phyloP scores from a whole-genome alignment of 805 yeast genomes.

The Candida qinlingensis region DNA sequence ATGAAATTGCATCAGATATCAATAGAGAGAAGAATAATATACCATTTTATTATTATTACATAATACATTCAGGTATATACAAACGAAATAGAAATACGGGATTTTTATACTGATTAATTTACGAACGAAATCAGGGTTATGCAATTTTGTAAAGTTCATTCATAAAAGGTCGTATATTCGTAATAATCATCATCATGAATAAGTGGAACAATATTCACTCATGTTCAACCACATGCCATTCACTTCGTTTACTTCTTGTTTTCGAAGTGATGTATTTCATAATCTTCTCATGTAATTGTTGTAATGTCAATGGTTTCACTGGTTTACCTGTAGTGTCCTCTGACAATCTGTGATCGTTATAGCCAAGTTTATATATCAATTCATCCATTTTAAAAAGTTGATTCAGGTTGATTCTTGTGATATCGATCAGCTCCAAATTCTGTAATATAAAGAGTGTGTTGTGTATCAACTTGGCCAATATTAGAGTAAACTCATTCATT shows the following conservation, averaged over 20 bases:
- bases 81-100: too few relatives aligned
- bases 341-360: constrained; percentile 11
- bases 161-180: too few relatives aligned
- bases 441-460: constrained; percentile 12
- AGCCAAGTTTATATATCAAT: constrained; percentile 21
- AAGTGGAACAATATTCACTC: constrained; percentile 7
- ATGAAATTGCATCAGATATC: background rate
- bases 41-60: too few relatives aligned
- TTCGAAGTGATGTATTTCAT: background rate
- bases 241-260: constrained; percentile 17
- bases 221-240: constrained; percentile 22
- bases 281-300: background rate
- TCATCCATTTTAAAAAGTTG: constrained; percentile 19
- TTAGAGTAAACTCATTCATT: constrained; percentile 9
- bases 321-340: background rate
- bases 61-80: too few relatives aligned
- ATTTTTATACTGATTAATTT: too few relatives aligned
- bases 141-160: too few relatives aligned
- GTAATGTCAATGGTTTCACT: background rate
- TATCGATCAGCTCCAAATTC: constrained; percentile 10
- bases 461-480: constrained; percentile 13
- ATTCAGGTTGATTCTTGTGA: constrained; percentile 2
- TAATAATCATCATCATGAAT: constrained; percentile 14
- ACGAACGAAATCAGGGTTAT: too few relatives aligned
- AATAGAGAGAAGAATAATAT: background rate